Evolutionary conservation across 768 basidiomycete species (phyloP).

Genomic region (Russula sp.): DNA sequence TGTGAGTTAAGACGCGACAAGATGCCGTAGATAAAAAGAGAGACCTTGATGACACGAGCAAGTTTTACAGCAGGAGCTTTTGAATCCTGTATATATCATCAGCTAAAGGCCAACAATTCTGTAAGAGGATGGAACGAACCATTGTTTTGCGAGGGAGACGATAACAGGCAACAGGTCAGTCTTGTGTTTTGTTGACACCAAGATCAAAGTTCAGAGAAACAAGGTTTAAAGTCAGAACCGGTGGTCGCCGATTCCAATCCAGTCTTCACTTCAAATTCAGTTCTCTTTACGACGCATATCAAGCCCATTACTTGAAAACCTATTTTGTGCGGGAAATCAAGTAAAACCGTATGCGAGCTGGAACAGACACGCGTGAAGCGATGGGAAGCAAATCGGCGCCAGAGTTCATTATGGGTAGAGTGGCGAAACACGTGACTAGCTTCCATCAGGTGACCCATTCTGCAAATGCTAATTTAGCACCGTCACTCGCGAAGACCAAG

Average conservation of each 20-base stretch:
- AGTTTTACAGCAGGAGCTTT: slow-evolving; percentile 96
- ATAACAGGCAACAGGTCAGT: background rate
- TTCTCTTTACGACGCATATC: too few species aligned
- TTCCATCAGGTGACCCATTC: too few species aligned
- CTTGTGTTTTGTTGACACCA: background rate
- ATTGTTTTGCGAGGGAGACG: slow-evolving; percentile 33
- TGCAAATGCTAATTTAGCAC: too few species aligned
- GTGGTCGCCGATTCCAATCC: slow-evolving; percentile 5
- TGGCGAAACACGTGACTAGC: too few species aligned
- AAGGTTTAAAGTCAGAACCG: slow-evolving; percentile 22
- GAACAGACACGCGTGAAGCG: too few species aligned
- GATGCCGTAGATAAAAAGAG: slow-evolving; percentile 10
- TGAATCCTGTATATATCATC: slow-evolving; percentile 56
- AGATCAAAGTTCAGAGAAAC: slow-evolving; percentile 21
- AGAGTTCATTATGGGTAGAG: too few species aligned
- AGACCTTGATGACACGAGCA: slow-evolving; percentile 96
- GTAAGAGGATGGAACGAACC: slow-evolving; percentile 29
- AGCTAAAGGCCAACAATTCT: slow-evolving; percentile 17
- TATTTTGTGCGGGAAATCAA: too few species aligned
- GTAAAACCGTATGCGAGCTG: too few species aligned
- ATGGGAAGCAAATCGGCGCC: too few species aligned
- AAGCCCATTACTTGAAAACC: too few species aligned
- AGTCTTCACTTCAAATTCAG: too few species aligned
- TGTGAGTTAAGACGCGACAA: slow-evolving; percentile 8
- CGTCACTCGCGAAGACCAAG: too few species aligned